These are phyloP conservation scores for Dryas drummondii DNA, from an alignment of 306 rosid genomes.

Conservation along the genomic window DNA sequence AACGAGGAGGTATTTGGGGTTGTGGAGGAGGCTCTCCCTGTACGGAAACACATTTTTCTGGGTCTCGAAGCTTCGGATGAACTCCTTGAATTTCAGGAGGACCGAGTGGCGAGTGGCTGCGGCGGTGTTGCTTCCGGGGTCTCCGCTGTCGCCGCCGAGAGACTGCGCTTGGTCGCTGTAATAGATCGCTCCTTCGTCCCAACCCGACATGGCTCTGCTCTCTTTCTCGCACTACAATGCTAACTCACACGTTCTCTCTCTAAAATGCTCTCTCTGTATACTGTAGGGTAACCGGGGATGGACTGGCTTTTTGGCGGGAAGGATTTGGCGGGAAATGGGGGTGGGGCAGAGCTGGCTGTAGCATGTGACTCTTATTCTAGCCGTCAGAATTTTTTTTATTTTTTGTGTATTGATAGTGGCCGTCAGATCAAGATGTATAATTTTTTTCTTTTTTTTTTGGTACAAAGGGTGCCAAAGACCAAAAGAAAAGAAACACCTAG, in stretches of 20 bases:
- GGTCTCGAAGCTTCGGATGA: constrained; percentile 82
- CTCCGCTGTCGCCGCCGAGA: constrained; percentile 52
- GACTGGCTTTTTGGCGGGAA: constrained; percentile 47
- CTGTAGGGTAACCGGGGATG: background rate
- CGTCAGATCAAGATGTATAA: too few relatives aligned
- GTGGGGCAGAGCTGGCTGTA: background rate
- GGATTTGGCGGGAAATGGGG: constrained; percentile 45
- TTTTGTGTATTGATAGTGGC: too few relatives aligned
- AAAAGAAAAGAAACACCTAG: too few relatives aligned
- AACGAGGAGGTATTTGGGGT: constrained; percentile 57
- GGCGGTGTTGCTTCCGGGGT: constrained; percentile 31
- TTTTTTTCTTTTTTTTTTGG: too few relatives aligned
- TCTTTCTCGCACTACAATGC: constrained; percentile 20
- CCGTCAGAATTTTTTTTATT: background rate
- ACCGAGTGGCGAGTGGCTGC: constrained; percentile 62
- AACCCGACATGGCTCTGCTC: constrained; percentile 67
- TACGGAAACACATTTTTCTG: constrained; percentile 70
- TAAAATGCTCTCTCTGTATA: background rate
- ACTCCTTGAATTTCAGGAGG: constrained; percentile 85
- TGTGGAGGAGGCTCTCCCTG: constrained; percentile 75
- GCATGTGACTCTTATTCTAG: constrained; percentile 6
- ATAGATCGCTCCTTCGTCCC: constrained; percentile 97
- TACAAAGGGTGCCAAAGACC: too few relatives aligned
- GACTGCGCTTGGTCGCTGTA: constrained; percentile 97
- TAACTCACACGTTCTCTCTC: background rate